These are phyloP conservation scores for Pichia deserticola DNA, from an alignment of 805 yeast species.

Conservation along the genomic window DNA sequence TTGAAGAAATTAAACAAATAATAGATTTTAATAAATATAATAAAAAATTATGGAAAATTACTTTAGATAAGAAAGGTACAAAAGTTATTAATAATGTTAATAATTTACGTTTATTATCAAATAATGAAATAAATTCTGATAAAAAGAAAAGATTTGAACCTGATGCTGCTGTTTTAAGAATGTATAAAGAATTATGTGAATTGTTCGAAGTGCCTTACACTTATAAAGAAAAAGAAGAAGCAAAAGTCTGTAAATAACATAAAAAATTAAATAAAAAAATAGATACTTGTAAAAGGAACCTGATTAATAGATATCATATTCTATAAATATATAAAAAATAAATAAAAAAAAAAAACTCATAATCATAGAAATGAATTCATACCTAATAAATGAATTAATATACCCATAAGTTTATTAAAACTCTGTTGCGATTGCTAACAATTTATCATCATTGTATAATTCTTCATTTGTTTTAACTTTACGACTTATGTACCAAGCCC, in stretches of 20 bases:
- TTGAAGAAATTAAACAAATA: constrained; percentile 14
- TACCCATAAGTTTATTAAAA: not conserved
- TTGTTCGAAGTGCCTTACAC: constrained; percentile 12
- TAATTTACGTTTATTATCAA: constrained; percentile 4
- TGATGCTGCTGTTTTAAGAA: constrained; percentile 14
- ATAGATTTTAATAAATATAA: constrained; percentile 6
- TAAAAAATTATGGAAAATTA: constrained; percentile 1
- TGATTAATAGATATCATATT: too few relatives aligned
- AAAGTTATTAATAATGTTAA: not conserved
- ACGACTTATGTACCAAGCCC: constrained; percentile 37
- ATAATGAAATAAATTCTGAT: constrained; percentile 15
- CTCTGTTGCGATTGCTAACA: constrained; percentile 3
- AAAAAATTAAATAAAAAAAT: not conserved
- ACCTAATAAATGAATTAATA: too few relatives aligned
- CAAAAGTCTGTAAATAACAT: too few relatives aligned
- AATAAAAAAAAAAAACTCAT: not conserved
- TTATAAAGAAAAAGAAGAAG: constrained; percentile 6
- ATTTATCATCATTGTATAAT: constrained; percentile 28
- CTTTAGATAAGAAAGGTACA: not conserved
- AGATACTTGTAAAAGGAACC: not conserved
- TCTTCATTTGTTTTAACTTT: constrained; percentile 36
- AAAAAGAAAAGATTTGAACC: constrained; percentile 18
- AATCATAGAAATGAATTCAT: too few relatives aligned
- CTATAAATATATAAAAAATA: not conserved
- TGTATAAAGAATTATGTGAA: constrained; percentile 15